Percentiles rank a stretch among this genome's conserved stretches.
Conservation (phyloP, 208 protist genomes). For the Trypanosoma grayi region DNA sequence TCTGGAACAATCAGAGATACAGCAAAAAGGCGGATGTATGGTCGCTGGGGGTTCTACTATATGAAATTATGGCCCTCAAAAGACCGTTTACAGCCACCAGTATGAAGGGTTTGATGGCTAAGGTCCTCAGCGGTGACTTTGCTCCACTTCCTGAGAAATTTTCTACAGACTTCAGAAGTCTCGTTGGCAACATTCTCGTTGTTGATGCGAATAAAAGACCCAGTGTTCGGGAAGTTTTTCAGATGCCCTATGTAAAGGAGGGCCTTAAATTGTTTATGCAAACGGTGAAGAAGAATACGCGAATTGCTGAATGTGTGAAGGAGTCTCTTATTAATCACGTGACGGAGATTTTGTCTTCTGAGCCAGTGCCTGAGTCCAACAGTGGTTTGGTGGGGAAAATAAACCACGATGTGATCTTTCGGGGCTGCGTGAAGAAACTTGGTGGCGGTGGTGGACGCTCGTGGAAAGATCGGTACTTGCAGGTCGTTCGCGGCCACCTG, state of each 20-base stretch:
- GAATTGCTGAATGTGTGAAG: slow-evolving; percentile 63
- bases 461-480: slow-evolving; percentile 74
- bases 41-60: slow-evolving; percentile 75
- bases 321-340: slow-evolving; percentile 56
- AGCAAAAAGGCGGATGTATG: slow-evolving; percentile 88
- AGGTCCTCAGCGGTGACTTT: slow-evolving; percentile 64
- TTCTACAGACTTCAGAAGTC: slow-evolving; percentile 53
- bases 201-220: slow-evolving; percentile 68
- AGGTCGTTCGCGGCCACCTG: slow-evolving; percentile 66
- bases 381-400: slow-evolving; percentile 50
- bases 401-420: slow-evolving; percentile 66
- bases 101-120: slow-evolving; percentile 84
- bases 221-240: slow-evolving; percentile 68
- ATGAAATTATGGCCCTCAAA: slow-evolving; percentile 81
- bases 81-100: slow-evolving; percentile 74
- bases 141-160: slow-evolving; percentile 63
- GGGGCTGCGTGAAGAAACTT: slow-evolving; percentile 71
- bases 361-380: slow-evolving; percentile 19
- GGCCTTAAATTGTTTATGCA: slow-evolving; percentile 82
- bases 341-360: slow-evolving; percentile 63
- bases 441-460: slow-evolving; percentile 50
- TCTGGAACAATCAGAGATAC: slow-evolving; percentile 88
- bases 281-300: slow-evolving; percentile 75
- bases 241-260: slow-evolving; percentile 70
- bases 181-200: slow-evolving; percentile 69